Conservation (phyloP, 1,139 yeast genomes). For the Scheffersomyces illinoinensis region DNA sequence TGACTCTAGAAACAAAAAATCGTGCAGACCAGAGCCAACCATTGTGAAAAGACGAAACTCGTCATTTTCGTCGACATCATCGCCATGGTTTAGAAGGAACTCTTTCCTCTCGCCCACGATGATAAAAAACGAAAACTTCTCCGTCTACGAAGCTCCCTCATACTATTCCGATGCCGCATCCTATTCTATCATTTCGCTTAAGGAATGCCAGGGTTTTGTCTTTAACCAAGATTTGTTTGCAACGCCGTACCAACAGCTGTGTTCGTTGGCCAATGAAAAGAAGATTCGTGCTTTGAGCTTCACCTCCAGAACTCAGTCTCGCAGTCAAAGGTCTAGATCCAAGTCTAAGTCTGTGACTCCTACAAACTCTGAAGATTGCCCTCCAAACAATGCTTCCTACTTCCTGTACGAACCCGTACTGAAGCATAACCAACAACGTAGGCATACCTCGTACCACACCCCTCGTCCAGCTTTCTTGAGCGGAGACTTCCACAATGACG, state of each 20-base stretch:
- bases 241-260: slow-evolving; percentile 60
- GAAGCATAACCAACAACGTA: slow-evolving; percentile 13
- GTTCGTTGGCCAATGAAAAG: slow-evolving; percentile 44
- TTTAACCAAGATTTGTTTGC: slow-evolving; percentile 79
- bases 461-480: slow-evolving; percentile 25
- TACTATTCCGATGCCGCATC: slow-evolving; percentile 30
- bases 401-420: neutral
- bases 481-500: slow-evolving; percentile 11
- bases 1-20: neutral
- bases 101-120: slow-evolving; percentile 62
- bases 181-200: slow-evolving; percentile 48
- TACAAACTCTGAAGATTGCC: neutral
- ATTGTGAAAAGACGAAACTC: slow-evolving; percentile 31
- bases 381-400: neutral
- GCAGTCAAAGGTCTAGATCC: slow-evolving; percentile 1
- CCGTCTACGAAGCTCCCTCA: slow-evolving; percentile 52
- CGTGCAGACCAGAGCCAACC: slow-evolving; percentile 14
- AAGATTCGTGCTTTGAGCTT: slow-evolving; percentile 29
- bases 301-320: slow-evolving; percentile 13
- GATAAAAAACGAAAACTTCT: slow-evolving; percentile 61
- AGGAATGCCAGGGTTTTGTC: slow-evolving; percentile 70
- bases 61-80: slow-evolving; percentile 48
- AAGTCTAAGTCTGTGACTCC: neutral
- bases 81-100: slow-evolving; percentile 60
- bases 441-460: slow-evolving; percentile 37